A percentile compares a stretch with the other conserved stretches of the same genome.
phyloP scores from a whole-genome alignment of 495 filamentous ascomycete species.

The Aspergillus mulundensis region DNA sequence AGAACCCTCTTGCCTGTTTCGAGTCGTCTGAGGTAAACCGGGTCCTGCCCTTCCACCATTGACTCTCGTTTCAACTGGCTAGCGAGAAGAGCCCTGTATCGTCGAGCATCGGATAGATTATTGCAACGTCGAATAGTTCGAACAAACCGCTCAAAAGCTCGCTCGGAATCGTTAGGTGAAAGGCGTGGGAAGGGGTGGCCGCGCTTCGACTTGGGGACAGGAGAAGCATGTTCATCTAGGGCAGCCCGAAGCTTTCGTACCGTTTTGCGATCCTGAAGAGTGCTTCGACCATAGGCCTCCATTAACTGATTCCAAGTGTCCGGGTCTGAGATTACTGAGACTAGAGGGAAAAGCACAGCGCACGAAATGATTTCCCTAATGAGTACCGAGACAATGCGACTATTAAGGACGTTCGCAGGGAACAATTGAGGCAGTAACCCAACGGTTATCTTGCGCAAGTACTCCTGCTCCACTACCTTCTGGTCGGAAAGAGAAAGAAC shows the following conservation, averaged over 20 bases:
- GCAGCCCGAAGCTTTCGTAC: conserved; percentile 92
- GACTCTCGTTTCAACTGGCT: conserved; percentile 86
- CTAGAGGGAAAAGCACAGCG: conserved; percentile 37
- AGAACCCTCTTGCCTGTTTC: conserved; percentile 87
- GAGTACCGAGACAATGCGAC: conserved; percentile 72
- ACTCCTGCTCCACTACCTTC: conserved; percentile 78
- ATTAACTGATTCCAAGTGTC: conserved; percentile 97
- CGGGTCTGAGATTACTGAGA: conserved; percentile 60
- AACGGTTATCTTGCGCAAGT: conserved; percentile 67
- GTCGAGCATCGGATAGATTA: conserved; percentile 89
- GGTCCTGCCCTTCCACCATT: conserved; percentile 72
- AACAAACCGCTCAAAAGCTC: conserved; percentile 92
- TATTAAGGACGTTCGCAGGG: conserved; percentile 67
- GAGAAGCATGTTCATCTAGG: conserved; percentile 90
- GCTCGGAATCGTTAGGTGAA: conserved; percentile 68
- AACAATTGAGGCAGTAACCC: conserved; percentile 72
- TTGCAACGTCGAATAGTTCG: conserved; percentile 82
- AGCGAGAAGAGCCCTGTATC: conserved; percentile 87
- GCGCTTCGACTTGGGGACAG: conserved; percentile 62
- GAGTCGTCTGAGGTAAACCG: conserved; percentile 77
- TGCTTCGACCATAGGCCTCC: conserved; percentile 80
- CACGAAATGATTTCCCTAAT: conserved; percentile 77
- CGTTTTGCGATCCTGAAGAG: conserved; percentile 92
- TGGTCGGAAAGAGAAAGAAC: conserved; percentile 75
- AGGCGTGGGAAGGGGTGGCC: conserved; percentile 65